Conservation (phyloP, 306 rosid genomes). For the Neltuma alba region DNA sequence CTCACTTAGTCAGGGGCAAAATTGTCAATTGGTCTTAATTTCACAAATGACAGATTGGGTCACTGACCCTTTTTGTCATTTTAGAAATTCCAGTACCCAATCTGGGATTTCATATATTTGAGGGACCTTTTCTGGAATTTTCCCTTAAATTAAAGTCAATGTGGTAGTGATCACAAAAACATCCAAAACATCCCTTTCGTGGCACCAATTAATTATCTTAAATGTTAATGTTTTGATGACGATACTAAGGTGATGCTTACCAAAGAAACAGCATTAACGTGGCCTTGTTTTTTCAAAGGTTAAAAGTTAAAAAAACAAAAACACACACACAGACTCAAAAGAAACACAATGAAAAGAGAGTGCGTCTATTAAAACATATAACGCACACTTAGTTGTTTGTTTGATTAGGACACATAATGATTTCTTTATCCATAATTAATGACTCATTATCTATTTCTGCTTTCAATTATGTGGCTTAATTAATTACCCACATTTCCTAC, state of each 20-base stretch:
- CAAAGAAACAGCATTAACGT: background rate
- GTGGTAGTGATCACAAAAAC: background rate
- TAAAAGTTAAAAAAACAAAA: no score
- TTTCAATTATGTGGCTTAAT: background rate
- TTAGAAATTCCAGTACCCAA: no score
- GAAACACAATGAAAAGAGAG: background rate
- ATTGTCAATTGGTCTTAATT: no score
- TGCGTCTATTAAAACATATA: background rate
- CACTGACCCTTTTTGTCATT: no score
- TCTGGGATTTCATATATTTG: no score
- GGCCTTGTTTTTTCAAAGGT: background rate
- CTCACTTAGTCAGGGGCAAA: no score
- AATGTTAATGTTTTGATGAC: background rate
- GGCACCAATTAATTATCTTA: background rate
- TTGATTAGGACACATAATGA: background rate
- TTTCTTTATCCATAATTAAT: background rate
- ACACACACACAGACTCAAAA: background rate
- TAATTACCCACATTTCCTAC: background rate
- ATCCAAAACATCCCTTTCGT: background rate
- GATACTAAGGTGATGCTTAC: background rate
- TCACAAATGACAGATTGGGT: no score
- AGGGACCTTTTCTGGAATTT: no score
- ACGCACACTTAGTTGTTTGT: background rate
- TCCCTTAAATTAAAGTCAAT: no score
- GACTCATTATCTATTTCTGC: background rate